phyloP scores from a whole-genome alignment of 2,329 filamentous ascomycete genomes.

The Xylariaceae sp. region DNA sequence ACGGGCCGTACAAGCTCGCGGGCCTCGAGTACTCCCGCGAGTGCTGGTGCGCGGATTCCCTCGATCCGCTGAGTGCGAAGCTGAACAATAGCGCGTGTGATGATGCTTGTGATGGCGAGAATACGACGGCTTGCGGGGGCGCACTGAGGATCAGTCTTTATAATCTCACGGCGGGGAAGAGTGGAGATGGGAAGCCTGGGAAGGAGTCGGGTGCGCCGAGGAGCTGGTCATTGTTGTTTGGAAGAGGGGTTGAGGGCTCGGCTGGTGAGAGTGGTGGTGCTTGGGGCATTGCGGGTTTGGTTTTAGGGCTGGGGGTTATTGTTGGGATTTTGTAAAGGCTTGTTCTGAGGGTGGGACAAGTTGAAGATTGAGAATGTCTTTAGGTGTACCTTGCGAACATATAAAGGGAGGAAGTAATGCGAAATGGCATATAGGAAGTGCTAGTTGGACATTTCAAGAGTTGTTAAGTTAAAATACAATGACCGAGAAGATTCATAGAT shows the following conservation, averaged over 20 bases:
- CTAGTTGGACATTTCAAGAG: too few species aligned
- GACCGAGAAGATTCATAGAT: too few species aligned
- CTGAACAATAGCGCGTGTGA: conserved; percentile 47
- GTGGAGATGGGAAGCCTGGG: neutral
- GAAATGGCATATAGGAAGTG: too few species aligned
- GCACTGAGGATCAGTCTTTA: conserved; percentile 47
- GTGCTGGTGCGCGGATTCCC: conserved; percentile 54
- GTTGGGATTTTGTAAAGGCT: conserved; percentile 3
- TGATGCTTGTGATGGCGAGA: conserved; percentile 51
- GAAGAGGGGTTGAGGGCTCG: too few species aligned
- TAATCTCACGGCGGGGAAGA: conserved; percentile 17
- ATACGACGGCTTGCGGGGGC: conserved; percentile 51
- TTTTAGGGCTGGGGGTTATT: conserved; percentile 4
- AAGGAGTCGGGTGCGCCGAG: neutral
- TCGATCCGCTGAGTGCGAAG: conserved; percentile 45
- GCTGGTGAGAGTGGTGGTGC: neutral
- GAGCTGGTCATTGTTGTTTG: too few species aligned
- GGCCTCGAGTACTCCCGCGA: conserved; percentile 54
- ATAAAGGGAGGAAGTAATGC: too few species aligned
- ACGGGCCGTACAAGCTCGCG: conserved; percentile 43
- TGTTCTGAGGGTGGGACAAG: too few species aligned
- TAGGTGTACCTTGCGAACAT: too few species aligned
- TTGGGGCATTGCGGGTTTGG: neutral
- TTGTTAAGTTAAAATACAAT: too few species aligned
- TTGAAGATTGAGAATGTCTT: too few species aligned